Base-by-base conservation (phyloP, 73 alveolate genomes). In the Paramecium biaurelia region DNA sequence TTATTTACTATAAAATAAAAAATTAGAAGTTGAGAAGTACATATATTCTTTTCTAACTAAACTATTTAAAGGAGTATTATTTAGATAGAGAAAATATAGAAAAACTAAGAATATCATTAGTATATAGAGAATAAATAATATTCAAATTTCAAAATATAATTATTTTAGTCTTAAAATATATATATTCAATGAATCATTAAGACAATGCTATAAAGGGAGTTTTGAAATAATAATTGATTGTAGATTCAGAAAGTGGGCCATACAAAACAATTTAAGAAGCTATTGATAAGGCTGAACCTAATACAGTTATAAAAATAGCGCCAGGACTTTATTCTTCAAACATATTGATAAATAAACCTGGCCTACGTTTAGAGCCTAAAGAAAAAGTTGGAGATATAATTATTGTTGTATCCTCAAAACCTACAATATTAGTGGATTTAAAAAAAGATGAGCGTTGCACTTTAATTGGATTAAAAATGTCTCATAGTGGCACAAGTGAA, bases 271-370 rank as follows among this genome's bases (percentile, higher is more conserved):
- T 95, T 45, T 85, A 95, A 37, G 96, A 92, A 58, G 98, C 98
- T 1, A 92, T 95, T 53, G 93, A 92, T 89, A 56, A 85, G 47
- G 98, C 98, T 23, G 96, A 95, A 47, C 96, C 96, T 35, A 95
- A 95, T 12, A 85, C 96, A 26, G 92, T 93, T 14, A 95, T 95
- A 26, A 93, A 93, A 53, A 87, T 87, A 9, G 93, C 93, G 1
- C 90, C 93, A 57, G 93, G 93, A 1, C 67, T 87, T 23, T 87
- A 87, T 67, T 68, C 85, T 41, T 74, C 74, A 41, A 87, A 87
- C 43, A 87, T 87, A 14, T 12, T 37, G 18, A 87, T 68, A 10
- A 87, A 76, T 42, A 87, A 87, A 9, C 93, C 93, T n/a, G 89
- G 70, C 20, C 56, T 87, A 6, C 67, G 63, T 14, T 30, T 87